These are phyloP conservation scores for Boletus rubropictus DNA, from an alignment of 768 basidiomycete species.

Conservation along the genomic window DNA sequence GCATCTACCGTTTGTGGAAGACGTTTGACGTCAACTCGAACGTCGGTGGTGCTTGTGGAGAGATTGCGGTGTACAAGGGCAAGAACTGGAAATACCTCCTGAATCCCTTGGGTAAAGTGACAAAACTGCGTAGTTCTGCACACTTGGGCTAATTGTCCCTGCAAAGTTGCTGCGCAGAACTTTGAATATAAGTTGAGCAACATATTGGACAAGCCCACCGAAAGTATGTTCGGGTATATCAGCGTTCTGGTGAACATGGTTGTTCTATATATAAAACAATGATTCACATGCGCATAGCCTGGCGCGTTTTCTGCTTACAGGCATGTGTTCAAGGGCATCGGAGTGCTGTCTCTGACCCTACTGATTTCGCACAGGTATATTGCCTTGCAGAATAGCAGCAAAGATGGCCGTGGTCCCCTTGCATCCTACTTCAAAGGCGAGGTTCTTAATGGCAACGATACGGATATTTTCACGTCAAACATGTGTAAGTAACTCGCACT, in stretches of 20 bases:
- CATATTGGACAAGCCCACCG: constrained; percentile 86
- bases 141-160: background rate
- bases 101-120: constrained; percentile 72
- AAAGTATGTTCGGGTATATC: constrained; percentile 92
- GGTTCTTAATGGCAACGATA: constrained; percentile 72
- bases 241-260: constrained; percentile 65
- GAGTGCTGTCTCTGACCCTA: background rate
- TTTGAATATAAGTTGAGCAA: constrained; percentile 93
- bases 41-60: constrained; percentile 95
- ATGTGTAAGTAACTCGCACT: constrained; percentile 61
- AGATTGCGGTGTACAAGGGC: constrained; percentile 90
- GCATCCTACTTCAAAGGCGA: constrained; percentile 99
- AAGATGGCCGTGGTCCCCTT: constrained; percentile 75
- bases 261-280: background rate
- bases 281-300: constrained; percentile 44
- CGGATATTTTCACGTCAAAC: constrained; percentile 92
- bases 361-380: constrained; percentile 50
- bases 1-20: constrained; percentile 94
- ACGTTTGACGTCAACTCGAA: constrained; percentile 88
- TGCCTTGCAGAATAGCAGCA: constrained; percentile 83
- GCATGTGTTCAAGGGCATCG: constrained; percentile 22
- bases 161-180: constrained; percentile 83
- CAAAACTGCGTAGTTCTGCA: background rate
- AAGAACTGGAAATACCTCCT: constrained; percentile 74
- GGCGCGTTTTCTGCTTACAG: constrained; percentile 92